phyloP scores from a whole-genome alignment of 257 asterid species.

The Primulina tabacum region DNA sequence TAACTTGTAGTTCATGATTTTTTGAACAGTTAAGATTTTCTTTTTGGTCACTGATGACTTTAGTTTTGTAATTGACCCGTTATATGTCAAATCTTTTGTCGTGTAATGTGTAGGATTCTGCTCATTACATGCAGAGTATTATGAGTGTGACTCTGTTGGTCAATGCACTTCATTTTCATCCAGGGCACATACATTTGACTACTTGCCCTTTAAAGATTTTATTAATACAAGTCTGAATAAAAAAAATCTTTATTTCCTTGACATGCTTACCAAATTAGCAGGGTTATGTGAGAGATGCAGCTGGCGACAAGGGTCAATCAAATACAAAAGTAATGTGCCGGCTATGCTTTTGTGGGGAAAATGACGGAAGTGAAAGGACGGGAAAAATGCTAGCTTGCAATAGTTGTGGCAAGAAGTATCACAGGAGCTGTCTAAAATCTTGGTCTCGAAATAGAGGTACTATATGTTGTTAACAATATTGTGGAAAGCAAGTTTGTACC shows the following conservation, averaged over 20 bases:
- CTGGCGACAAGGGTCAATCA: constrained; percentile 68
- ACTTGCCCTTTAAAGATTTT: not conserved
- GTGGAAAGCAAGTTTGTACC: constrained; percentile 17
- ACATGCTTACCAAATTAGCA: constrained; percentile 29
- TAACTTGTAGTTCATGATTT: not conserved
- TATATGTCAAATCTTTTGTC: not conserved
- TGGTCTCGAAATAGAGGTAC: constrained; percentile 95
- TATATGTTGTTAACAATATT: constrained; percentile 11
- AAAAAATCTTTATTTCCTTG: constrained; percentile 15
- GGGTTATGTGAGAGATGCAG: constrained; percentile 51
- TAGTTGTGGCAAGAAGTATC: constrained; percentile 86
- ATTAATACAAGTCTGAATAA: not conserved
- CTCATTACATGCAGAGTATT: not conserved
- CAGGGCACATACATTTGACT: not conserved
- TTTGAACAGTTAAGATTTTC: not conserved
- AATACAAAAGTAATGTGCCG: constrained; percentile 81
- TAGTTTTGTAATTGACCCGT: not conserved
- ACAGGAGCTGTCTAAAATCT: constrained; percentile 72
- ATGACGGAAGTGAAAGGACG: constrained; percentile 81
- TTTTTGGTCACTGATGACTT: not conserved
- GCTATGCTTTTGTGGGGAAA: constrained; percentile 83
- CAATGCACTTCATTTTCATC: not conserved
- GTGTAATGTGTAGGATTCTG: constrained; percentile 10
- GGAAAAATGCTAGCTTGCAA: constrained; percentile 89
- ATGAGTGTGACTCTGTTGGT: not conserved